These are phyloP conservation scores for Raddia distichophylla DNA, from an alignment of 176 grass and related monocot genomes.

Conservation along the genomic window DNA sequence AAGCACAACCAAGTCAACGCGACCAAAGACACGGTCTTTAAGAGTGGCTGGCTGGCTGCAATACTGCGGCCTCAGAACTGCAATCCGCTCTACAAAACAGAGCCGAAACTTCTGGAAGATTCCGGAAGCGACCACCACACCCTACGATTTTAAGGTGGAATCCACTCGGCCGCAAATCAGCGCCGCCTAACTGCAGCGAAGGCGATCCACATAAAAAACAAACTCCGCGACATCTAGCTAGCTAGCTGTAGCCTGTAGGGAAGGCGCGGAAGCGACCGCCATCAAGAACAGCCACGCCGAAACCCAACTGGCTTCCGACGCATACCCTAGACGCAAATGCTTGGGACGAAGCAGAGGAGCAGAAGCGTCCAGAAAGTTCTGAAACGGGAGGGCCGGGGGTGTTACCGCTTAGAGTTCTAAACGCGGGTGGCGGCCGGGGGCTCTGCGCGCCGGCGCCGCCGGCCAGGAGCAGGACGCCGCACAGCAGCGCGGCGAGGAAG, in stretches of 20 bases:
- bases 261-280: too few species aligned
- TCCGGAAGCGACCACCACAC: too few species aligned
- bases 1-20: background rate
- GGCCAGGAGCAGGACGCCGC: constrained; percentile 38
- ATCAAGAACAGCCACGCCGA: too few species aligned
- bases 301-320: too few species aligned
- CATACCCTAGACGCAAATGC: background rate
- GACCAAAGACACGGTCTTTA: too few species aligned
- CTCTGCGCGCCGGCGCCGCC: constrained; percentile 46
- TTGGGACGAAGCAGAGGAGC: background rate
- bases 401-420: constrained; percentile 68
- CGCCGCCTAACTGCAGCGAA: background rate
- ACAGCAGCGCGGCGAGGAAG: constrained; percentile 41
- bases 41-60: too few species aligned
- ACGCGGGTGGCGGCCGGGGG: constrained; percentile 4
- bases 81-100: background rate
- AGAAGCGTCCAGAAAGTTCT: background rate
- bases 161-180: background rate
- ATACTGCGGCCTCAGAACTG: background rate
- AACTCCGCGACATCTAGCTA: too few species aligned
- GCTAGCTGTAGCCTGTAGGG: too few species aligned
- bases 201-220: too few species aligned
- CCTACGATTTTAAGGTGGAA: background rate
- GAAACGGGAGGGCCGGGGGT: background rate
- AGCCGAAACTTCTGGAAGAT: too few species aligned